Evolutionary conservation across 768 basidiomycete species (phyloP).

Genomic region (Amanita muscaria): DNA sequence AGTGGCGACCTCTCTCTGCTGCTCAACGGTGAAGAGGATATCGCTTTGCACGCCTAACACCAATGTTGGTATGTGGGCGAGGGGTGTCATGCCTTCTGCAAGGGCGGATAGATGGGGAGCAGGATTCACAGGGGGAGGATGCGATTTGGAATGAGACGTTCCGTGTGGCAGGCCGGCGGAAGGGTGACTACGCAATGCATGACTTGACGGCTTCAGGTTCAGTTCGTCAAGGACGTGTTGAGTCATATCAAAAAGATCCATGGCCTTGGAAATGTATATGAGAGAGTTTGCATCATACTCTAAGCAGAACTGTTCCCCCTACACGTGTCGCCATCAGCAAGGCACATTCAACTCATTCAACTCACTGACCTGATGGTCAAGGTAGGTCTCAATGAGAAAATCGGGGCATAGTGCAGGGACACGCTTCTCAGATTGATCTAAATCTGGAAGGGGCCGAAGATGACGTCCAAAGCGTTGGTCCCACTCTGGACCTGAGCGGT

Average conservation of each 20-base stretch:
- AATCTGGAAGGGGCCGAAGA: constrained; percentile 36
- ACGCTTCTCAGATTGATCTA: constrained; percentile 25
- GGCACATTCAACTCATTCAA: constrained; percentile 30
- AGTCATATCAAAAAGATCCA: constrained; percentile 98
- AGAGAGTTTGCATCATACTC: constrained; percentile 99
- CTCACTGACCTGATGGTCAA: constrained; percentile 85
- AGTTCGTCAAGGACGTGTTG: constrained; percentile 63
- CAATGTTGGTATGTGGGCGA: constrained; percentile 70
- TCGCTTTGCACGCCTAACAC: constrained; percentile 95
- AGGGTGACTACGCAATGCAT: constrained; percentile 14
- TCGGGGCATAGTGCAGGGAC: constrained; percentile 87
- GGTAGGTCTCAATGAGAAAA: constrained; percentile 96
- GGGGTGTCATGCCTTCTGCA: constrained; percentile 67
- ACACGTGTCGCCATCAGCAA: constrained; percentile 15
- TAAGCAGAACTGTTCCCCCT: constrained; percentile 95
- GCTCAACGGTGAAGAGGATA: constrained; percentile 94
- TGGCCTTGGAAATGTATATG: constrained; percentile 97
- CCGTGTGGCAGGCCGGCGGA: constrained; percentile 20
- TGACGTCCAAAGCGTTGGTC: constrained; percentile 93
- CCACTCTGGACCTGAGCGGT: constrained; percentile 99
- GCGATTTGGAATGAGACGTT: constrained; percentile 55
- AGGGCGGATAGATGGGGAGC: constrained; percentile 71
- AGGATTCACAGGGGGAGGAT: constrained; percentile 64
- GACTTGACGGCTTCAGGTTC: constrained; percentile 34
- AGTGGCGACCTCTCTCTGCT: constrained; percentile 91